Evolutionary conservation across 2,329 filamentous ascomycete genomes (phyloP).

Genomic region (Penicillium griseofulvum): DNA sequence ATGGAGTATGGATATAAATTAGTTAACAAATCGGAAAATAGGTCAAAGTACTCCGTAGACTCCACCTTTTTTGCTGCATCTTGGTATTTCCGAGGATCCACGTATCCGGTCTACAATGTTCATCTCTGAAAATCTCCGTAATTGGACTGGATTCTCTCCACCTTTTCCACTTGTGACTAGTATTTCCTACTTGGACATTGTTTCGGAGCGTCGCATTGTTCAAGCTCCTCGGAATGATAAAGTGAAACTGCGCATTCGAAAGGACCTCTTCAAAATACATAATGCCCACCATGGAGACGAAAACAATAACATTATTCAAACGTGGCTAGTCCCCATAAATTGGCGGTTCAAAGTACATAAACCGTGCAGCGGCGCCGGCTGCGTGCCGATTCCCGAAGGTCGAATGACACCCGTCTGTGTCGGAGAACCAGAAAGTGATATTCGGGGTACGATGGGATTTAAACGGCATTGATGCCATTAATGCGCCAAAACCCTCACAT

Average conservation of each 20-base stretch:
- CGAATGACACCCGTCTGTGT: constrained; percentile 2
- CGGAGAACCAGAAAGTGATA: neutral
- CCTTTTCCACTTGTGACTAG: neutral
- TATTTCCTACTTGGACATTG: neutral
- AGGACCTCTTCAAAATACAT: neutral
- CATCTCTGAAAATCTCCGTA: neutral
- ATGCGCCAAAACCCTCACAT: neutral
- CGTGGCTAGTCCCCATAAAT: neutral
- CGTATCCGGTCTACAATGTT: neutral
- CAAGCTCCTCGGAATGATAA: neutral
- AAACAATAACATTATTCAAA: neutral
- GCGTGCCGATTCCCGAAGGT: constrained; percentile 12
- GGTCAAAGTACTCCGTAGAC: neutral
- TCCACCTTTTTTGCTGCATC: neutral
- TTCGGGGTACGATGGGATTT: neutral
- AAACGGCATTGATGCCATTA: neutral
- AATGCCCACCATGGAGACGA: neutral
- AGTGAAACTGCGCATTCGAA: neutral
- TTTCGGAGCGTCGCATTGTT: neutral
- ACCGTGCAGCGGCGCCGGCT: neutral
- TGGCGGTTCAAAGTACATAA: neutral
- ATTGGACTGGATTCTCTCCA: neutral
- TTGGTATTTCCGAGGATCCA: neutral
- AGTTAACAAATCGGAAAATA: neutral
- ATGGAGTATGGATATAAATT: too few relatives aligned